Base-by-base conservation (phyloP, 2,329 filamentous ascomycete genomes). In the Fusarium sacchari region DNA sequence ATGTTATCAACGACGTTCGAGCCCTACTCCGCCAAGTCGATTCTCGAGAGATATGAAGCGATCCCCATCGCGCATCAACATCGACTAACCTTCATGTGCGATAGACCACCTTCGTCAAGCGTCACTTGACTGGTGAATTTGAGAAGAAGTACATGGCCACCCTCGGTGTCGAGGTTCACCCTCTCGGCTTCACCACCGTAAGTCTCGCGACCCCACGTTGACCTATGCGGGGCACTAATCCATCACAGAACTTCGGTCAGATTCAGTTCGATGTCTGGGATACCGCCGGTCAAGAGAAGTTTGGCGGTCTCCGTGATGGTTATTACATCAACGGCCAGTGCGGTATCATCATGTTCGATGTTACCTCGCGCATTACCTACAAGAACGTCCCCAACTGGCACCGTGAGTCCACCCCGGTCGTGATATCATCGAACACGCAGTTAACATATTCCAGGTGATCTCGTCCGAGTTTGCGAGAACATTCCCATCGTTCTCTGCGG, bases 381-480 rank as follows among this genome's bases (percentile, higher is more conserved):
- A 99, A 99, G 93, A 99, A 99, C 89, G 96, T 99, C 76, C 96
- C 96, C 88, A 98, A 98, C 93, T 99, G 96, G 96, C 96, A 99
- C 88, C 96, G 96, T 97, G 92, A 84, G 94, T 91, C 69, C 44
- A n/a, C 46, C 24, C 52, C 44, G 39, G 44, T 34, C 42, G 39
- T 59, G 24, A 30, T 43, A 44, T 43, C 32, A 40, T 22, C 28
- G 34, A 47, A 20, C 40, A 59, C 32, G 18, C 28, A 26, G 55
- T 77, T 80, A 49, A 80, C 67, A 65, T 59, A 24, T 15, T 53
- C 58, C 74, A 97, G 95, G 95, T 89, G 96, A 99, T 83, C 92
- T 99, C 80, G 95, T 98, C 87, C 96, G 96, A 86, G 96, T 99
- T 82, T 98, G 96, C 89, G 96, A 99, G 91, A 97, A 96, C 89